A percentile compares a stretch with the other conserved stretches of the same genome.
Evolutionary conservation across 2,329 filamentous ascomycete species (phyloP).

Genomic region (Monosporascus sp.): DNA sequence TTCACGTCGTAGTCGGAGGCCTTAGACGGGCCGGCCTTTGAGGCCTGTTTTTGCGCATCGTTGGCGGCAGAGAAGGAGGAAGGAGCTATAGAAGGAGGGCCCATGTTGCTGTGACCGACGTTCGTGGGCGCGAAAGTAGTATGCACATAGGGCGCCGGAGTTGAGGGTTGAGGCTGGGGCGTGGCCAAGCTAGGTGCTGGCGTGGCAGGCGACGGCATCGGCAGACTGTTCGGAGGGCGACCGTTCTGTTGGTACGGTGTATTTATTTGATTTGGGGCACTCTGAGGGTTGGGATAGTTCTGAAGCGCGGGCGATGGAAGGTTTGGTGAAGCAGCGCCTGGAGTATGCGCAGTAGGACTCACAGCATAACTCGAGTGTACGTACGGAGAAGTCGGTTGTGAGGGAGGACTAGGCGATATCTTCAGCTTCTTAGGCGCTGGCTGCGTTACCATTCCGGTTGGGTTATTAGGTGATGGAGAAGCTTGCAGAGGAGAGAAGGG

Average conservation of each 20-base stretch:
- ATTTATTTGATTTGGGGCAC: slow-evolving; percentile 28
- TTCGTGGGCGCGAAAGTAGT: slow-evolving; percentile 23
- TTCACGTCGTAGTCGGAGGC: slow-evolving; percentile 67
- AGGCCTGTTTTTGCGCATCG: slow-evolving; percentile 45
- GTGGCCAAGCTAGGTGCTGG: slow-evolving; percentile 11
- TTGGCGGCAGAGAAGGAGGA: slow-evolving; percentile 15
- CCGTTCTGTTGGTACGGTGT: slow-evolving; percentile 23
- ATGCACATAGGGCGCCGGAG: slow-evolving; percentile 21
- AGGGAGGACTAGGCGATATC: slow-evolving; percentile 62
- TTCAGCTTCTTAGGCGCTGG: slow-evolving; percentile 71
- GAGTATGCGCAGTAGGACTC: slow-evolving; percentile 35
- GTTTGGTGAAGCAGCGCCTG: slow-evolving; percentile 31
- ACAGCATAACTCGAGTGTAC: slow-evolving; percentile 45
- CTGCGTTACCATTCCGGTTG: slow-evolving; percentile 48
- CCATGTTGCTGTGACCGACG: slow-evolving; percentile 26
- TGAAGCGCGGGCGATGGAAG: slow-evolving; percentile 27
- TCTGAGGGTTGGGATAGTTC: slow-evolving; percentile 12
- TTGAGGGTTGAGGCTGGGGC: slow-evolving; percentile 16
- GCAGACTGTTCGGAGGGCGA: slow-evolving; percentile 12
- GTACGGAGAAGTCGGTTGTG: slow-evolving; percentile 61
- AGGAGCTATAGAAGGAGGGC: slow-evolving; percentile 22
- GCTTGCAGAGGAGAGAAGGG: slow-evolving; percentile 41
- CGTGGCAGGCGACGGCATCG: slow-evolving; percentile 12
- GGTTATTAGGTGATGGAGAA: slow-evolving; percentile 55
- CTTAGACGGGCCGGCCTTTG: slow-evolving; percentile 56